Base-by-base conservation (phyloP, 257 asterid species). In the Leonotis leonurus region DNA sequence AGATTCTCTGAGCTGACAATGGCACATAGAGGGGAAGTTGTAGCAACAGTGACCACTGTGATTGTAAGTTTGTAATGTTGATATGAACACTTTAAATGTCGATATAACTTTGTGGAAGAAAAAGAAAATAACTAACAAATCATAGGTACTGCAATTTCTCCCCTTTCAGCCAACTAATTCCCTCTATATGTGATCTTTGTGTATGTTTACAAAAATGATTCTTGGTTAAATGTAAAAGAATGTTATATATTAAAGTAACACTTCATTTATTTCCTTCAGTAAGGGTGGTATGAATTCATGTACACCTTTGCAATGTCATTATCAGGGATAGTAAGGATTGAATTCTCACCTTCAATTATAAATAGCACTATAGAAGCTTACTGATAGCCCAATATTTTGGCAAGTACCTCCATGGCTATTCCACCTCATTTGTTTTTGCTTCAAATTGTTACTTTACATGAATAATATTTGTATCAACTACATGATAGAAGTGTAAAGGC, bases 11-110 rank as follows among this genome's bases (percentile, higher is more conserved):
- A 86, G 82, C 77, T 86, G 63, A 84, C 88, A 68, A 82, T 89
- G 97, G 95, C 95, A 56, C 97, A 83, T 60, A 81, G 75, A 78
- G 96, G 97, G 52, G 97, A 92, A 79, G 83, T 92, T 64, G 76
- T 81, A 74, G 97, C 84, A 62, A 80, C 51, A 70, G 97, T 92
- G 26, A 89, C 96, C 65, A 52, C 96, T 65, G 96, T 86, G 58
- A 89, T 92, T 67, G 97, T 89, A 78, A 89, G 97, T 83, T 64
- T 55, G 61, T 41, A 21, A 12, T 36, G 55, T 30, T 29, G 35
- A 36, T 27, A 56, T 62, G 33, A 18, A 62, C 33, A 40, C 56
- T 33, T 8, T 40, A 39, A 18, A 53, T 35, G 62, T 57, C 35
- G 69, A 39, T 39, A 17, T 17, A 48, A 6, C 10, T 60, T 45